Evolutionary conservation across 352 stramenopile species (phyloP).

Genomic region (Pilasporangium apinafurcum): DNA sequence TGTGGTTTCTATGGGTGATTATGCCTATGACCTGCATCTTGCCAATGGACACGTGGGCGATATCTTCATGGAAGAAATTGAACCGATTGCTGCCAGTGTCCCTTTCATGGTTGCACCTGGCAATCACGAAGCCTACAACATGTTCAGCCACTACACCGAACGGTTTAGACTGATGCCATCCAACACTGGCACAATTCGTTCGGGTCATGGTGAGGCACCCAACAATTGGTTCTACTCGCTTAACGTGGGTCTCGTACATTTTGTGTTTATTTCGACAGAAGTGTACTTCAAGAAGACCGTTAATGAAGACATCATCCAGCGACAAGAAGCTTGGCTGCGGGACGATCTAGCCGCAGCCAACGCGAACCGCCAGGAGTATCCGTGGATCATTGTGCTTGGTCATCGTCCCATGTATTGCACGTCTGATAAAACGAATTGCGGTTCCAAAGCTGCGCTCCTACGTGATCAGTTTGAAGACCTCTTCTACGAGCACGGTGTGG

Average conservation of each 20-base stretch:
- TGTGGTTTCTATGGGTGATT: conserved; percentile 85
- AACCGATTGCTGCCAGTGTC: conserved; percentile 72
- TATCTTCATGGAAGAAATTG: conserved; percentile 89
- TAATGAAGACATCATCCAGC: conserved; percentile 34
- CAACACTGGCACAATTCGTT: conserved; percentile 52
- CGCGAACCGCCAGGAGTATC: conserved; percentile 45
- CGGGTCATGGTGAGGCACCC: conserved; percentile 42
- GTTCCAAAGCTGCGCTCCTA: conserved; percentile 51
- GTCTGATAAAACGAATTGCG: conserved; percentile 67
- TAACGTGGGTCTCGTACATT: conserved; percentile 83
- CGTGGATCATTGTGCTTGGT: conserved; percentile 83
- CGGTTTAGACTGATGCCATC: conserved; percentile 82
- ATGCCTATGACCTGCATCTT: conserved; percentile 85
- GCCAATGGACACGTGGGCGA: conserved; percentile 75
- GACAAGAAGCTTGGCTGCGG: conserved; percentile 63
- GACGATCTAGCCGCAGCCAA: conserved; percentile 59
- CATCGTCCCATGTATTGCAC: conserved; percentile 88
- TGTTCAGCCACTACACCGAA: conserved; percentile 84
- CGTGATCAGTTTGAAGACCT: conserved; percentile 67
- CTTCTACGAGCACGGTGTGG: conserved; percentile 74
- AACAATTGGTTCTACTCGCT: conserved; percentile 91
- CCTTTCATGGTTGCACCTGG: conserved; percentile 89
- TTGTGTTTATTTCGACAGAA: conserved; percentile 82
- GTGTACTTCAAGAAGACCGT: conserved; percentile 82
- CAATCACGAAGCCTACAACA: conserved; percentile 88